Conservation (phyloP, 768 basidiomycete species). For the Lactarius psammicola region DNA sequence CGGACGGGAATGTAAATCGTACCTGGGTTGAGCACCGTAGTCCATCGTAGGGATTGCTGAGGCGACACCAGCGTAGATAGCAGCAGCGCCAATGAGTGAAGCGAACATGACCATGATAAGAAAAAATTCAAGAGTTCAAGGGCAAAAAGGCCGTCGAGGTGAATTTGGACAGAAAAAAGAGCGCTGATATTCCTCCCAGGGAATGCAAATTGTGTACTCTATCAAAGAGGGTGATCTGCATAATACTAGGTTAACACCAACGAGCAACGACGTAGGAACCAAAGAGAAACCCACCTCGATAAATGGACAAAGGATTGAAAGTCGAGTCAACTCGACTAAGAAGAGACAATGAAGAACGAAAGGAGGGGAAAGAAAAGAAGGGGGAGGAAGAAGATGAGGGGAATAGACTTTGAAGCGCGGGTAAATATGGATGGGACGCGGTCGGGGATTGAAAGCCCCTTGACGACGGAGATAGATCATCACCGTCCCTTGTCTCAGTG, state of each 20-base stretch:
- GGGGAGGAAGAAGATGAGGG: constrained; percentile 28
- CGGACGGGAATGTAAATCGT: not conserved
- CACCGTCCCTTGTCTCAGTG: not conserved
- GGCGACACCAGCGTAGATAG: constrained; percentile 51
- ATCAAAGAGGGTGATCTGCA: constrained; percentile 69
- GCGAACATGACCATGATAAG: constrained; percentile 60
- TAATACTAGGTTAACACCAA: constrained; percentile 7
- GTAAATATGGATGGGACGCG: constrained; percentile 27
- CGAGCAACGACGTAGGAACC: not conserved
- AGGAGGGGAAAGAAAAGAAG: constrained; percentile 35
- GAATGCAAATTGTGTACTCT: constrained; percentile 57
- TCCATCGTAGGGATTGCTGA: constrained; percentile 49
- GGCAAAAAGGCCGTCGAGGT: constrained; percentile 45
- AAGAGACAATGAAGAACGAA: constrained; percentile 38
- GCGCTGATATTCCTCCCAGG: constrained; percentile 58
- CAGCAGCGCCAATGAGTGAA: constrained; percentile 53
- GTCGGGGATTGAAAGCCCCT: constrained; percentile 24
- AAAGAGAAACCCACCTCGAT: constrained; percentile 28
- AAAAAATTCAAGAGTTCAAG: constrained; percentile 36
- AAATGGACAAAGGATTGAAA: constrained; percentile 50
- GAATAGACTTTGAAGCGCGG: constrained; percentile 24
- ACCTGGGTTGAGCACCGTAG: constrained; percentile 28
- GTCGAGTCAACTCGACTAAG: constrained; percentile 70
- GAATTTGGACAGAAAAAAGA: constrained; percentile 41
- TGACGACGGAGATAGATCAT: constrained; percentile 22